Evolutionary conservation across 1,139 yeast genomes (phyloP).

Genomic region (Magnusiomyces ingens): DNA sequence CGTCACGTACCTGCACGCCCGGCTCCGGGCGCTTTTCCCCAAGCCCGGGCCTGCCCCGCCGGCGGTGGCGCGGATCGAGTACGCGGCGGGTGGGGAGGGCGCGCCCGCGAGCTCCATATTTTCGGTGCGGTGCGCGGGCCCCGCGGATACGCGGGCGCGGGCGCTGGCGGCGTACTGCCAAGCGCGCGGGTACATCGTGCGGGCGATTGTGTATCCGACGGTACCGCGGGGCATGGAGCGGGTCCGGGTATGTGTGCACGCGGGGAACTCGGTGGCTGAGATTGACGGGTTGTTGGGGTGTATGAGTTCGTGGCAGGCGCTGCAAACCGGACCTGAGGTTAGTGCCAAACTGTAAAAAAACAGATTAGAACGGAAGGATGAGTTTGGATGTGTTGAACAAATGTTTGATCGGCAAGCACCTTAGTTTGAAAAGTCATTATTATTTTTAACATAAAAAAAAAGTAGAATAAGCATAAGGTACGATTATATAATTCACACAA

Average conservation of each 20-base stretch:
- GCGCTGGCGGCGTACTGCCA: conserved; percentile 22
- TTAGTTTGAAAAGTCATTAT: no score
- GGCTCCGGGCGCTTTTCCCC: not conserved
- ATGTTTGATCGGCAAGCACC: no score
- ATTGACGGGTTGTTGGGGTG: conserved; percentile 18
- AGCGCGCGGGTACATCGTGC: conserved; percentile 21
- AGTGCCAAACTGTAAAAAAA: not conserved
- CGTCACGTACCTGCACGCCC: not conserved
- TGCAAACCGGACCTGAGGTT: not conserved
- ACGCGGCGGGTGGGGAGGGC: not conserved
- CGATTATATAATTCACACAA: no score
- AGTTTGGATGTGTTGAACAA: no score
- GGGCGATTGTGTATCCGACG: conserved; percentile 28
- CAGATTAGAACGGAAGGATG: not conserved
- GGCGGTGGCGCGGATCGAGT: not conserved
- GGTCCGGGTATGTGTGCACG: conserved; percentile 25
- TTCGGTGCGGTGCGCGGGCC: conserved; percentile 18
- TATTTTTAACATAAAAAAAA: no score
- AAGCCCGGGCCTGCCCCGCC: not conserved
- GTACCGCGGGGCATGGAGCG: conserved; percentile 27
- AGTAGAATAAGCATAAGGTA: no score
- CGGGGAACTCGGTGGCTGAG: conserved; percentile 19
- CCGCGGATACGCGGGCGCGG: conserved; percentile 17
- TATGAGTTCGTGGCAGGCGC: conserved; percentile 13
- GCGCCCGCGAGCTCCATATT: conserved; percentile 18